Evolutionary conservation across 1,139 yeast genomes (phyloP).

Genomic region (Ogataea hybrid): DNA sequence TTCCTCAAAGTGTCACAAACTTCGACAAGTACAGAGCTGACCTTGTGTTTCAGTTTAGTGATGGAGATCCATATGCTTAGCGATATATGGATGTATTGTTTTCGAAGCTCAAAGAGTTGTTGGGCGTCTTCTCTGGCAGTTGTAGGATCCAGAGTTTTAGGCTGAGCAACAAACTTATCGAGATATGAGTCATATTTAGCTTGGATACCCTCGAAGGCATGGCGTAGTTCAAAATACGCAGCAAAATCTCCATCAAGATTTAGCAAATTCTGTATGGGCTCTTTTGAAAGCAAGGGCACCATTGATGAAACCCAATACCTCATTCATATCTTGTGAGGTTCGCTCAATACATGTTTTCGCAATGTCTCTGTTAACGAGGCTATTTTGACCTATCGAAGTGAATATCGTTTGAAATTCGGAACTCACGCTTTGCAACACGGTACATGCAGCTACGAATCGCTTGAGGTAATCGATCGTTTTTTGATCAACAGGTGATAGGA

Average conservation of each 20-base stretch:
- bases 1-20: constrained; percentile 41
- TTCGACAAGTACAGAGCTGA: constrained; percentile 57
- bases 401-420: constrained; percentile 19
- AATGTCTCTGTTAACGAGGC: constrained; percentile 32
- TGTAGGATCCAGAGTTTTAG: constrained; percentile 61
- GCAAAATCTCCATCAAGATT: constrained; percentile 45
- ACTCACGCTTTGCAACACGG: constrained; percentile 13
- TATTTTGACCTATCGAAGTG: constrained; percentile 12
- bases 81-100: constrained; percentile 64
- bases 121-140: constrained; percentile 76
- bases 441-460: constrained; percentile 42
- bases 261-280: constrained; percentile 41
- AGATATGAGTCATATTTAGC: constrained; percentile 64
- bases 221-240: constrained; percentile 52
- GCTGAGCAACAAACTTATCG: constrained; percentile 53
- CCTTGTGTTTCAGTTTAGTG: constrained; percentile 48
- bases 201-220: constrained; percentile 62
- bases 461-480: constrained; percentile 54
- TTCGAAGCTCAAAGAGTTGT: constrained; percentile 67
- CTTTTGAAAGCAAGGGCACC: constrained; percentile 42
- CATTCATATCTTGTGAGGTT: constrained; percentile 55
- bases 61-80: constrained; percentile 61
- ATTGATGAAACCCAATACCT: constrained; percentile 51
- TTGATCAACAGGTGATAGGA: constrained; percentile 69
- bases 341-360: constrained; percentile 65